phyloP scores from a whole-genome alignment of 768 basidiomycete genomes.

The Pholiota molesta region DNA sequence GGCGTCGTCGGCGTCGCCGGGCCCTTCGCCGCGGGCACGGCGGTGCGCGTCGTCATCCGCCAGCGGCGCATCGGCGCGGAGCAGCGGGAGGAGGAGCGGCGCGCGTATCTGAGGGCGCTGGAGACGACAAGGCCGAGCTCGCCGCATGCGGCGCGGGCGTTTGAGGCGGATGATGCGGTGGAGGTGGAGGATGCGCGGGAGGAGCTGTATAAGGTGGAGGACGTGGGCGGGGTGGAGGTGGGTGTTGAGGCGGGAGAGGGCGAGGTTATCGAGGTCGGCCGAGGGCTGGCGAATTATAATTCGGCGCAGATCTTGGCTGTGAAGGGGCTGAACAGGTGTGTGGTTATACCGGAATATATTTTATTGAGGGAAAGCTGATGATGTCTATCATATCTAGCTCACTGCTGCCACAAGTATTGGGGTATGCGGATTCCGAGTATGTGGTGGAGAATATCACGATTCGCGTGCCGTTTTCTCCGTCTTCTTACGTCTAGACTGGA shows the following conservation, averaged over 20 bases:
- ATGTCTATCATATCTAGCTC: slow-evolving; percentile 52
- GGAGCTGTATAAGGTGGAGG: slow-evolving; percentile 5
- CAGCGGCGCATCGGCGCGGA: slow-evolving; percentile 26
- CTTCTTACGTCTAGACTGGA: neutral
- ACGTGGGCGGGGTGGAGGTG: slow-evolving; percentile 7
- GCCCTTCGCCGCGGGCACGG: slow-evolving; percentile 92
- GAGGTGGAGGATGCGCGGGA: slow-evolving; percentile 10
- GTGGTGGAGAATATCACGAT: slow-evolving; percentile 96
- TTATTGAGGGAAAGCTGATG: slow-evolving; percentile 12
- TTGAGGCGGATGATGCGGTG: slow-evolving; percentile 48
- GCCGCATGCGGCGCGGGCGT: slow-evolving; percentile 46
- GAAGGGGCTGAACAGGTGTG: slow-evolving; percentile 89
- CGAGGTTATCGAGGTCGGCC: slow-evolving; percentile 88
- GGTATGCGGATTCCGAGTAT: slow-evolving; percentile 96
- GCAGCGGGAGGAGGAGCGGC: slow-evolving; percentile 32
- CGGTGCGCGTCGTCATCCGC: slow-evolving; percentile 78
- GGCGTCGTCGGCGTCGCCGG: slow-evolving; percentile 90
- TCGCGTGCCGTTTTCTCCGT: slow-evolving; percentile 47
- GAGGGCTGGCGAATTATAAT: slow-evolving; percentile 96
- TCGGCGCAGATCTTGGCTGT: slow-evolving; percentile 88
- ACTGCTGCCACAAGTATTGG: slow-evolving; percentile 76
- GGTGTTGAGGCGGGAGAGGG: slow-evolving; percentile 43
- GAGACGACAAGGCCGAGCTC: slow-evolving; percentile 59
- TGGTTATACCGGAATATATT: slow-evolving; percentile 4
- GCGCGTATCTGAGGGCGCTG: slow-evolving; percentile 39